Evolutionary conservation across 2,329 filamentous ascomycete genomes (phyloP).

Genomic region (Chaetomium sp.): DNA sequence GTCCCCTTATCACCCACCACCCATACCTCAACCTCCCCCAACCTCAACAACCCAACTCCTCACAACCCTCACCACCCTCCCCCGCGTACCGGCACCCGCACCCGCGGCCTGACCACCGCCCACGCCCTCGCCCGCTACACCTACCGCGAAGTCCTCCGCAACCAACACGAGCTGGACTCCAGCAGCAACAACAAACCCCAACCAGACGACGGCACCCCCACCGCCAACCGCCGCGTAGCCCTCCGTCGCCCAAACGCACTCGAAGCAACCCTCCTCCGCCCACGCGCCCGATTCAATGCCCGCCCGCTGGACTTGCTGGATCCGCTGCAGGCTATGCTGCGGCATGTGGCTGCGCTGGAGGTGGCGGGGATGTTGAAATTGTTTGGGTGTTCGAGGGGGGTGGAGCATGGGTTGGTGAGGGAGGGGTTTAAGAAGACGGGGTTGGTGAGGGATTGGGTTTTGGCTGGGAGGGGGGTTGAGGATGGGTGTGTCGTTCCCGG

Average conservation of each 20-base stretch:
- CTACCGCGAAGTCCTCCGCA: constrained; percentile 1
- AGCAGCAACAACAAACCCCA: background rate
- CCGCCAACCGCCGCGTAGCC: no score
- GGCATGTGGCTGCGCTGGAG: constrained; percentile 12
- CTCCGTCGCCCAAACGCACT: background rate
- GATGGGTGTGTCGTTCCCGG: background rate
- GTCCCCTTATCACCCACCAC: background rate
- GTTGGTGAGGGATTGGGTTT: background rate
- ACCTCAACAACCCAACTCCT: background rate
- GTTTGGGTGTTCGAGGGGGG: background rate
- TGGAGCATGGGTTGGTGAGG: constrained; percentile 8
- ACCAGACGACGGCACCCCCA: no score
- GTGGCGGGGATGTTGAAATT: constrained; percentile 4
- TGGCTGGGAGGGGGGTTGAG: background rate
- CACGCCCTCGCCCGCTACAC: background rate
- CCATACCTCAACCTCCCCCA: background rate
- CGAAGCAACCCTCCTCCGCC: background rate
- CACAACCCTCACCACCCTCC: no score
- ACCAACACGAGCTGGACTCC: background rate
- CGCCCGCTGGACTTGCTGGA: background rate
- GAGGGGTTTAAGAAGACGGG: background rate
- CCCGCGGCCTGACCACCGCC: no score
- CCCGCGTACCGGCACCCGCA: no score
- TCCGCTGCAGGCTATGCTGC: constrained; percentile 12
- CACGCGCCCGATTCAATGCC: background rate